Conservation (phyloP, 306 rosid species). For the Pyrus pyrifolia region DNA sequence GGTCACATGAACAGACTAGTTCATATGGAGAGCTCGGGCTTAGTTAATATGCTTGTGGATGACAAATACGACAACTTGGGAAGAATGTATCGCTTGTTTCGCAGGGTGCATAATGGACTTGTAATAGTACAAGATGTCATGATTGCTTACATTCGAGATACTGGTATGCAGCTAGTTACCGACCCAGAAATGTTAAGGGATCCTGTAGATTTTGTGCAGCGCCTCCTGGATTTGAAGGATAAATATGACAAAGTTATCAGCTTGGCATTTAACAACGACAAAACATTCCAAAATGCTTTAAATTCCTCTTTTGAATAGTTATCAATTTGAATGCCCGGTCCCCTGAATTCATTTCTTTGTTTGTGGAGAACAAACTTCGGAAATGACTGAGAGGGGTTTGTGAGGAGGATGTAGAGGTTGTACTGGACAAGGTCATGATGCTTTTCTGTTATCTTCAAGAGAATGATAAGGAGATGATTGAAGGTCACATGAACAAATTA, state of each 20-base stretch:
- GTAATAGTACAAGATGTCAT: slow-evolving; percentile 52
- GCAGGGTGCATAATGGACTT: slow-evolving; percentile 58
- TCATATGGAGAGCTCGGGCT: slow-evolving; percentile 75
- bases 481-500: slow-evolving; percentile 66
- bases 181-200: slow-evolving; percentile 80
- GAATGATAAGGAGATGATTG: slow-evolving; percentile 40
- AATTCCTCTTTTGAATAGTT: slow-evolving; percentile 83
- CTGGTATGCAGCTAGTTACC: slow-evolving; percentile 71
- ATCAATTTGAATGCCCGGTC: slow-evolving; percentile 69
- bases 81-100: slow-evolving; percentile 68
- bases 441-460: slow-evolving; percentile 64
- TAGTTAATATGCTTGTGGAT: slow-evolving; percentile 71
- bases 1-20: slow-evolving; percentile 72
- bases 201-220: slow-evolving; percentile 75
- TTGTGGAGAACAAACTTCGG: slow-evolving; percentile 72
- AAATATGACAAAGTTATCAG: slow-evolving; percentile 68
- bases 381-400: slow-evolving; percentile 72
- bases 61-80: slow-evolving; percentile 73
- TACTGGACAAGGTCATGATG: slow-evolving; percentile 80
- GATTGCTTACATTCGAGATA: slow-evolving; percentile 62
- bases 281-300: slow-evolving; percentile 85
- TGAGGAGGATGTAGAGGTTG: slow-evolving; percentile 82
- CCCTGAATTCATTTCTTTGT: slow-evolving; percentile 70
- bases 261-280: slow-evolving; percentile 69
- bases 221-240: slow-evolving; percentile 70